A percentile compares a stretch with the other conserved stretches of the same genome.
phyloP scores from a whole-genome alignment of 345 rosid species.

The Eucalyptus rudis region DNA sequence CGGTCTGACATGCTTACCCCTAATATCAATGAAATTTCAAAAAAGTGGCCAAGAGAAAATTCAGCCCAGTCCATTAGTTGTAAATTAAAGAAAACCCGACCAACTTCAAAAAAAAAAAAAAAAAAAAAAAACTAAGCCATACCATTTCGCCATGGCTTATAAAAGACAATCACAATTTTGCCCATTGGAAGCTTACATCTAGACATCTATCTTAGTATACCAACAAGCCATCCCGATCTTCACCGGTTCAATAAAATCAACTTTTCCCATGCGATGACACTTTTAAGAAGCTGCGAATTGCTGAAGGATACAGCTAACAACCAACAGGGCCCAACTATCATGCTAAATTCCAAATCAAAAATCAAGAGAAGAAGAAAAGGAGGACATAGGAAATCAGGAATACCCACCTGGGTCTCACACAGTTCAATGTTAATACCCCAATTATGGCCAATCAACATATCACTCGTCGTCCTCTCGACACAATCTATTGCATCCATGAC shows the following conservation, averaged over 20 bases:
- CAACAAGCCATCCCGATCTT: background rate
- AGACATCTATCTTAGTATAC: background rate
- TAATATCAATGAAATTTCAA: background rate
- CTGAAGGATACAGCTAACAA: background rate
- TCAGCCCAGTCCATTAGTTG: background rate
- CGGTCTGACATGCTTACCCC: rapidly evolving
- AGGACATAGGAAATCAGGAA: background rate
- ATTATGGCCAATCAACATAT: background rate
- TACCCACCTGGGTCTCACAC: conserved; percentile 70
- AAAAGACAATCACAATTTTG: background rate
- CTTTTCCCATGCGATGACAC: background rate
- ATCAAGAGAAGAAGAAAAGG: background rate
- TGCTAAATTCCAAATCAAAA: background rate
- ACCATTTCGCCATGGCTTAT: background rate
- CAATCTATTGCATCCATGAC: conserved; percentile 14
- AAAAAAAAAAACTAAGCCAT: background rate
- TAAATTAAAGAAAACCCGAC: background rate
- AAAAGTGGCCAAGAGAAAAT: background rate
- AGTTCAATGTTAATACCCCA: background rate
- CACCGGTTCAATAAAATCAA: background rate
- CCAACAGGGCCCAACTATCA: background rate
- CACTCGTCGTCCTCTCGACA: conserved; percentile 66
- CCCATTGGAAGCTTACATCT: background rate
- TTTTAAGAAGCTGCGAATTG: background rate
- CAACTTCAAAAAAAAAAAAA: background rate